Evolutionary conservation across 2,329 filamentous ascomycete species (phyloP).

Genomic region (Alternaria gansuensis): DNA sequence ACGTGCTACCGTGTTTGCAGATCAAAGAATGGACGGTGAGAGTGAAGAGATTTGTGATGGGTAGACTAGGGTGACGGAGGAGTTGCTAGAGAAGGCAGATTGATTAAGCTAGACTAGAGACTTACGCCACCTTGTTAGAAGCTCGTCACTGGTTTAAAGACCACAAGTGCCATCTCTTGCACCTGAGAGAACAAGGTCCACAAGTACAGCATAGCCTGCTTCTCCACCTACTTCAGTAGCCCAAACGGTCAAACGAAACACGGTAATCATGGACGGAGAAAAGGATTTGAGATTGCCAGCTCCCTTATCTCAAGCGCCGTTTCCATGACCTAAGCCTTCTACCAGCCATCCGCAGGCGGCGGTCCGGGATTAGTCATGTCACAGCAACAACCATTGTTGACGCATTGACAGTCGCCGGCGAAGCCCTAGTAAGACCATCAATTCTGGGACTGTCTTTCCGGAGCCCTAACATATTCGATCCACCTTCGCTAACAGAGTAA

Average conservation of each 20-base stretch:
- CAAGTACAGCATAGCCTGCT: background rate
- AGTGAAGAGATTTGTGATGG: background rate
- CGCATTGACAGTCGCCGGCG: slow-evolving; percentile 8
- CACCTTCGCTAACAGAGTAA: background rate
- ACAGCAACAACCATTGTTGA: slow-evolving; percentile 13
- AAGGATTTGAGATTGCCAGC: background rate
- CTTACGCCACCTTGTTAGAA: background rate
- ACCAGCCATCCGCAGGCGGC: slow-evolving; percentile 9
- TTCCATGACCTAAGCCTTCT: background rate
- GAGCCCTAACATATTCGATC: background rate
- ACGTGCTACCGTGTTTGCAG: too few species aligned
- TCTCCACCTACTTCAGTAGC: background rate
- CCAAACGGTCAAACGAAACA: background rate
- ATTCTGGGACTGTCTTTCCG: background rate
- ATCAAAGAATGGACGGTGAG: background rate
- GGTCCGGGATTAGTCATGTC: slow-evolving; percentile 1
- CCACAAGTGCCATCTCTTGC: background rate
- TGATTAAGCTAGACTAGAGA: background rate
- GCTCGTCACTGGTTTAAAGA: background rate
- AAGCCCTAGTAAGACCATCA: slow-evolving; percentile 4
- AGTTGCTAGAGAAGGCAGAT: background rate
- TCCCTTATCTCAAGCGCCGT: background rate
- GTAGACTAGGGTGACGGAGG: background rate
- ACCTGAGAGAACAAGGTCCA: background rate
- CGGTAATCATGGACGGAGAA: background rate